Percentiles rank a stretch among this genome's conserved stretches.
Conservation (phyloP, 1,284 basidiomycete species). For the Puccinia polysora region DNA sequence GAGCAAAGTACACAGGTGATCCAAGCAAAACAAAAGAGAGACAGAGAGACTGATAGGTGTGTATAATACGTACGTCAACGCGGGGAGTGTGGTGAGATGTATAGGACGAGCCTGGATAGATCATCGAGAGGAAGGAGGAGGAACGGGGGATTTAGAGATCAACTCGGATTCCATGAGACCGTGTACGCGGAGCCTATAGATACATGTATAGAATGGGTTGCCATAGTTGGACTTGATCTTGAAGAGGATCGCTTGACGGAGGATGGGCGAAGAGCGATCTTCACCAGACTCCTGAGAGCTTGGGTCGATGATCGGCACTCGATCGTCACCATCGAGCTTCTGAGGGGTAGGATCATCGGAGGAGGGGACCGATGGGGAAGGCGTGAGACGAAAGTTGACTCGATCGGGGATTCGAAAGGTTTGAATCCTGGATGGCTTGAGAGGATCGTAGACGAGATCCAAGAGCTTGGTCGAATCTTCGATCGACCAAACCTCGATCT, state of each 20-base stretch:
- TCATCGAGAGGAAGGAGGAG: no score
- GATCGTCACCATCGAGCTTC: background rate
- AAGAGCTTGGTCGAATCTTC: conserved; percentile 71
- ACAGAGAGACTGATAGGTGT: no score
- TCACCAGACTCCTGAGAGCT: conserved; percentile 67
- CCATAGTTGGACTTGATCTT: conserved; percentile 82
- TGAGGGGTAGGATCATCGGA: conserved; percentile 21
- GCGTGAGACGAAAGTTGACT: background rate
- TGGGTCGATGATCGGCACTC: conserved; percentile 48
- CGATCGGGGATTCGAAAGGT: conserved; percentile 46
- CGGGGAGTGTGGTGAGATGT: no score
- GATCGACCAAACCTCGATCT: conserved; percentile 83
- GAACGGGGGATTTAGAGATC: no score
- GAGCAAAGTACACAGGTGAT: no score
- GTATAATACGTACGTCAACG: no score
- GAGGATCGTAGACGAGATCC: conserved; percentile 57
- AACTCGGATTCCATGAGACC: conserved; percentile 29
- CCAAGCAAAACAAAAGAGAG: no score
- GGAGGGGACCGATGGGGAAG: conserved; percentile 35
- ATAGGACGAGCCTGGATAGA: no score
- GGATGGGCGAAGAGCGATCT: conserved; percentile 67
- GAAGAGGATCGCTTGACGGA: conserved; percentile 66
- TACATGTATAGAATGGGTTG: conserved; percentile 71
- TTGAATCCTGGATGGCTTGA: conserved; percentile 46
- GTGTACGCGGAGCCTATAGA: conserved; percentile 72